Base-by-base conservation (phyloP, 139 green algal genomes). In the Gonium pectorale region DNA sequence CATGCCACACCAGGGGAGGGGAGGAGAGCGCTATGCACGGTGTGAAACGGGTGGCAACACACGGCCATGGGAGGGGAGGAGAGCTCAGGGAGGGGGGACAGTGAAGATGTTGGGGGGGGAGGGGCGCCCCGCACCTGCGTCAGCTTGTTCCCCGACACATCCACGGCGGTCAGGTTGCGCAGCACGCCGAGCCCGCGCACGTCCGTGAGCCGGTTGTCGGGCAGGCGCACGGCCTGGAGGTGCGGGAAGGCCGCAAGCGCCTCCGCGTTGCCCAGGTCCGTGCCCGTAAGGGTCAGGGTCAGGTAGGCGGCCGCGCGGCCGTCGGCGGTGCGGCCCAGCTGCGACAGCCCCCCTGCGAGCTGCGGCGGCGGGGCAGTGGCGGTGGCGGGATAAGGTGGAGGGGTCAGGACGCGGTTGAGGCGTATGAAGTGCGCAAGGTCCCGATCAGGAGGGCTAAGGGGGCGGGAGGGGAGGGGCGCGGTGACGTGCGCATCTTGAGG, bases 91-190 rank as follows among this genome's bases (percentile, higher is more conserved):
- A n/a, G n/a, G n/a, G n/a, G n/a, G n/a, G n/a, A n/a, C n/a, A n/a
- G n/a, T n/a, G n/a, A n/a, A n/a, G n/a, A n/a, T n/a, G n/a, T 40
- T 13, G 59, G 5, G 31, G 60, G n/a, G 31, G 60, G 3, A 38
- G 60, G 31, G 60, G 24, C 40, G 60, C 6, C 60, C 27, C 85
- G 22, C 56, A 92, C 82, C 71, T 92, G 71, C 49, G 82, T 90
- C 22, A 94, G 86, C 52, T 90, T 88, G 79, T 93, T 95, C 35
- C 77, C 66, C 17, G 89, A 90, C 43, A 88, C 89, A 66, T 95
- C 89, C 31, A 95, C 54, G 52, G 79, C 22, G 17, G 86, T 87
- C 27, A 95, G 81, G 64, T 90, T 84, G 19, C 75, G 64, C n/a
- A 95, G 84, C 13, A 46, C 33, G 11, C 67, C 69, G 63, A 95